Conservation (phyloP, 2,329 filamentous ascomycete genomes). For the Elsinoe ampelina region DNA sequence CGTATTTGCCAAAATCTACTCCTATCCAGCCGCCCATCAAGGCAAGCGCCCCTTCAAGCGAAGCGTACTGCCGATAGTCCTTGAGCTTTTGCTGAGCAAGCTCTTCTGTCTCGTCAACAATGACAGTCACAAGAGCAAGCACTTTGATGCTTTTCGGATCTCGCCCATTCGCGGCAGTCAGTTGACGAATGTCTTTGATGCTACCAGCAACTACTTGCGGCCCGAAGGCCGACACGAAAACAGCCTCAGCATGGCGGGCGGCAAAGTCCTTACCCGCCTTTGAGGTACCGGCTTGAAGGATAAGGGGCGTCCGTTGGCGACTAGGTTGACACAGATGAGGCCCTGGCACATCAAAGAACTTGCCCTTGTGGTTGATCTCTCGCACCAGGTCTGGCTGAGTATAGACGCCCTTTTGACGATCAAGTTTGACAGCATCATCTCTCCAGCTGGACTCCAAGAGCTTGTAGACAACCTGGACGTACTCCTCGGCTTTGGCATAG, state of each 20-base stretch:
- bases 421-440: conserved; percentile 54
- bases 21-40: conserved; percentile 69
- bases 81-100: conserved; percentile 56
- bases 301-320: conserved; percentile 58
- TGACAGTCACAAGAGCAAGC: conserved; percentile 57
- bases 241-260: conserved; percentile 60
- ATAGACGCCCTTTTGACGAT: conserved; percentile 52
- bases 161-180: conserved; percentile 45
- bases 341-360: conserved; percentile 54
- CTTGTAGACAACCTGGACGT: conserved; percentile 56
- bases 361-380: conserved; percentile 56
- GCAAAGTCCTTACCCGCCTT: conserved; percentile 57
- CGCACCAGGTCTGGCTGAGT: conserved; percentile 50
- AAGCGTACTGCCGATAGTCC: conserved; percentile 53
- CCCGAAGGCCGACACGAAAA: conserved; percentile 59
- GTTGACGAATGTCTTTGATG: conserved; percentile 52
- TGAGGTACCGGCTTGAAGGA: conserved; percentile 62
- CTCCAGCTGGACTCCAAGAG: conserved; percentile 60
- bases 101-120: conserved; percentile 56
- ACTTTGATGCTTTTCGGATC: conserved; percentile 57
- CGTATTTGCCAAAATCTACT: conserved; percentile 52
- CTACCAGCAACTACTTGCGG: conserved; percentile 52
- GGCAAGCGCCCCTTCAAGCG: conserved; percentile 56
- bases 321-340: conserved; percentile 58
- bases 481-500: conserved; percentile 56